Conservation (phyloP, 257 asterid genomes). For the Solanum medicagineum region DNA sequence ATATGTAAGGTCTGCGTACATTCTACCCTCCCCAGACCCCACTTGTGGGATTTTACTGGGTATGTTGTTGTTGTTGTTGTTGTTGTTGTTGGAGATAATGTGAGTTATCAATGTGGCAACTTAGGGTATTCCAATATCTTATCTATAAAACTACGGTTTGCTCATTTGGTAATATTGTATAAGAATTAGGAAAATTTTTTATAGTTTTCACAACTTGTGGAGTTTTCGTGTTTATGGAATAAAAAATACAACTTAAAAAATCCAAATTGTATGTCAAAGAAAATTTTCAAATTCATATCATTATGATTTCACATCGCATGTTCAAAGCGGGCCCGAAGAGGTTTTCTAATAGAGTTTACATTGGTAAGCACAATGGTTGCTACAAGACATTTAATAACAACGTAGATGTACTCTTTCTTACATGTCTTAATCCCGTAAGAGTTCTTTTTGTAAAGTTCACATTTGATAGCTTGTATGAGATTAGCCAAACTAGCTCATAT, state of each 20-base stretch:
- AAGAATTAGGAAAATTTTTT: background rate
- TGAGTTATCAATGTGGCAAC: background rate
- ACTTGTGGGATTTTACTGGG: too few species aligned
- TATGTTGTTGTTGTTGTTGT: too few species aligned
- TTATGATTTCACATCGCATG: background rate
- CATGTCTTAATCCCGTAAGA: background rate
- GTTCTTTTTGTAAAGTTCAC: background rate
- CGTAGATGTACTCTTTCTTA: background rate
- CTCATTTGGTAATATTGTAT: background rate
- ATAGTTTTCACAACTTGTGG: background rate
- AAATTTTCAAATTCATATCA: background rate
- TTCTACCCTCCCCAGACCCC: too few species aligned
- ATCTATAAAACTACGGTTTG: background rate
- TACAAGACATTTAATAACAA: background rate
- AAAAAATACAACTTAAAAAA: too few species aligned
- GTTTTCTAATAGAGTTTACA: background rate
- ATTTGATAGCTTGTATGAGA: background rate
- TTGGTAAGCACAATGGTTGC: background rate
- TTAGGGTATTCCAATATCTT: background rate
- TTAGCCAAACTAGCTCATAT: background rate
- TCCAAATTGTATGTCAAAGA: background rate
- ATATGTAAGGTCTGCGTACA: too few species aligned
- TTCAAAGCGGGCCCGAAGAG: background rate
- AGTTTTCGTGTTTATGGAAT: background rate
- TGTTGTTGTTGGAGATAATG: too few species aligned